phyloP scores from a whole-genome alignment of 768 basidiomycete species.

The Auricularia heimuer region DNA sequence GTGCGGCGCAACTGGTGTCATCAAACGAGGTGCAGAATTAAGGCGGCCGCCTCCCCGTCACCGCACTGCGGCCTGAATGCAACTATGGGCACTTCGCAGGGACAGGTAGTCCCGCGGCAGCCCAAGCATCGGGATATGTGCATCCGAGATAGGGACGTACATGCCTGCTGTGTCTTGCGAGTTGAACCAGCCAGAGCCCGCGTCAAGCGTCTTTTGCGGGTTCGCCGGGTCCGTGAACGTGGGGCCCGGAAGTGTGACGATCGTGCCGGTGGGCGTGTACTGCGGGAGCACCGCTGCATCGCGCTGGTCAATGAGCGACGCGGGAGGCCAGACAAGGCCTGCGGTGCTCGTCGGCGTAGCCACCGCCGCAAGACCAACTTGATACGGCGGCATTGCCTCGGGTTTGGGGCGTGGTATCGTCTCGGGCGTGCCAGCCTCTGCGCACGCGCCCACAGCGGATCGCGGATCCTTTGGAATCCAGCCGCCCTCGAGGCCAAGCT shows the following conservation, averaged over 20 bases:
- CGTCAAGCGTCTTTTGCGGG: conserved; percentile 11
- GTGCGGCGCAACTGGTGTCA: too few species aligned
- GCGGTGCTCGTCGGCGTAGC: conserved; percentile 43
- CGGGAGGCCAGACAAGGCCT: conserved; percentile 63
- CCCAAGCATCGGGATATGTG: conserved; percentile 77
- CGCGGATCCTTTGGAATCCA: conserved; percentile 93
- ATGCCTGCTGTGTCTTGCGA: conserved; percentile 53
- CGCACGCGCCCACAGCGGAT: conserved; percentile 63
- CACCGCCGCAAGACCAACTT: conserved; percentile 66
- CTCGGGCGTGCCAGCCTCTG: conserved; percentile 41
- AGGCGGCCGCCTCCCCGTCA: too few species aligned
- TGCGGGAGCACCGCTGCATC: conserved; percentile 32
- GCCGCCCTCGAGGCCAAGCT: conserved; percentile 78
- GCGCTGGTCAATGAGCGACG: conserved; percentile 44
- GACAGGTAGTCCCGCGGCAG: conserved; percentile 36
- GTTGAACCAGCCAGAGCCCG: conserved; percentile 67
- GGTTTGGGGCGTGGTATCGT: conserved; percentile 3
- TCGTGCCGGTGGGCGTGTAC: conserved; percentile 60
- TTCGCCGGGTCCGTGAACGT: conserved; percentile 40
- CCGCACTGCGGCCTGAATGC: too few species aligned
- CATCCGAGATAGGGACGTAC: conserved; percentile 60
- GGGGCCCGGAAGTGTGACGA: conserved; percentile 58
- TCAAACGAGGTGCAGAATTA: too few species aligned
- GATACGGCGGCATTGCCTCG: conserved; percentile 51
- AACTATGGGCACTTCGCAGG: conserved; percentile 28